Base-by-base conservation (phyloP, 768 basidiomycete species). In the Termitomyces bulborhizus region DNA sequence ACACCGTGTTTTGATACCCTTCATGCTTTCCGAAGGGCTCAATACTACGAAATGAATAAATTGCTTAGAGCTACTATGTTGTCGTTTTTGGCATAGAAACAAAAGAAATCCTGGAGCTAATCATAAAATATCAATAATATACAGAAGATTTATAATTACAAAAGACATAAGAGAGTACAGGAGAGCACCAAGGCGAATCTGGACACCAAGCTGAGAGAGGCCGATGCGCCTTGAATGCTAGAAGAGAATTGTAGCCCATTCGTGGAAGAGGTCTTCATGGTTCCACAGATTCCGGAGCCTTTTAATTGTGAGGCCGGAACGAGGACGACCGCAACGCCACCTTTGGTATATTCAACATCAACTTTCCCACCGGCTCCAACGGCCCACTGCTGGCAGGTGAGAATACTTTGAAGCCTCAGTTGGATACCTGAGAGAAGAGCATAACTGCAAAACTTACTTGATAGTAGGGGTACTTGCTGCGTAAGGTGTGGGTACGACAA, bases 321-420 rank as follows among this genome's bases (percentile, higher is more conserved):
- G 26, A 88, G 74, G 50, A 89, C 71, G 39, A 78, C 74, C 3
- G 88, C 76, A 15, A 73, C 71, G 36, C 87, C 88, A 27, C 88
- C 88, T 51, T 71, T 71, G 7, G 76, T 76, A 64, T 91, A 91
- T 57, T 84, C 71, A 24, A 83, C 78, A 26, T 80, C 74, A 48
- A 92, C 62, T 36, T 75, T 81, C 40, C 86, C 85, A 45, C 76
- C 73, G 41, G 86, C 82, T 29, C 86, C 89, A 7, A 88, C 82
- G 18, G 76, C 80, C 75, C 81, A 85, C 66, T 88, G 84, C 37
- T 69, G 66, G 67, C 89, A 91, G 3, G 79, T 80, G 21, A 90
- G 63, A 51, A 89, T 71, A 59, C 86, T 87, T 57, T 18, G 34
- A 47, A 31, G 46, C 27, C 21, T 6, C 50, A 36, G 34, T 36